Percentiles rank a stretch among this genome's conserved stretches.
These are phyloP conservation scores for Fabrea salina DNA, from an alignment of 169 alveolate genomes.

Conservation along the genomic window DNA sequence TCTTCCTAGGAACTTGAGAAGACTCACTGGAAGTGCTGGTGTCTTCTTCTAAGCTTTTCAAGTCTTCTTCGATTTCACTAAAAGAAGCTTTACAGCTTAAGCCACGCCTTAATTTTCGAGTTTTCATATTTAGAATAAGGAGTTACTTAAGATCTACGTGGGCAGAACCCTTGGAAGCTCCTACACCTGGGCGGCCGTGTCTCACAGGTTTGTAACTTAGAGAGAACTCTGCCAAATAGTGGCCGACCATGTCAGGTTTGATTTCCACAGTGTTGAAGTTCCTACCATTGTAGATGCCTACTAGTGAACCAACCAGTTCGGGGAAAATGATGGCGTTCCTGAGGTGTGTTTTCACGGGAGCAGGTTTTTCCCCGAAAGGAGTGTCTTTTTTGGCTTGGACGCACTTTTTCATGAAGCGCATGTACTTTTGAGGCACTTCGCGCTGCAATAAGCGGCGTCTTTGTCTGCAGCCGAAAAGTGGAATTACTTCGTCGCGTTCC, in stretches of 20 bases:
- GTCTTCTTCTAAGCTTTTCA: too few species aligned
- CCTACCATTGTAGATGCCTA: slow-evolving; percentile 97
- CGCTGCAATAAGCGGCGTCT: slow-evolving; percentile 90
- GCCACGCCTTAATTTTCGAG: too few species aligned
- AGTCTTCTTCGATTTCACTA: too few species aligned
- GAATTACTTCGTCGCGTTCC: slow-evolving; percentile 90
- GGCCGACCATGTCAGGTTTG: slow-evolving; percentile 99
- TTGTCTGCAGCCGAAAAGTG: slow-evolving; percentile 94
- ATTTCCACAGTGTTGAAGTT: slow-evolving; percentile 96
- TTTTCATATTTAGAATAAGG: too few species aligned
- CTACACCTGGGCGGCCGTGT: slow-evolving; percentile 99
- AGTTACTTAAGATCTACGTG: slow-evolving; percentile 90
- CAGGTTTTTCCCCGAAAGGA: slow-evolving; percentile 94
- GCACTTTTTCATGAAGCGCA: slow-evolving; percentile 59
- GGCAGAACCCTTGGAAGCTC: slow-evolving; percentile 95
- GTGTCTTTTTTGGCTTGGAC: slow-evolving; percentile 71
- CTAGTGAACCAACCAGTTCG: slow-evolving; percentile 97
- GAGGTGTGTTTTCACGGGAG: slow-evolving; percentile 92
- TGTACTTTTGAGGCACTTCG: slow-evolving; percentile 85
- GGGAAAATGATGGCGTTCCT: slow-evolving; percentile 95
- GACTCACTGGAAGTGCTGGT: too few species aligned
- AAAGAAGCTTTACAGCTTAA: too few species aligned
- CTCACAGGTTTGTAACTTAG: slow-evolving; percentile 97
- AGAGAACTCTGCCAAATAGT: slow-evolving; percentile 98
- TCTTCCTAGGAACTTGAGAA: too few species aligned